Base-by-base conservation (phyloP, 257 asterid species). In the Scutellaria baicalensis region DNA sequence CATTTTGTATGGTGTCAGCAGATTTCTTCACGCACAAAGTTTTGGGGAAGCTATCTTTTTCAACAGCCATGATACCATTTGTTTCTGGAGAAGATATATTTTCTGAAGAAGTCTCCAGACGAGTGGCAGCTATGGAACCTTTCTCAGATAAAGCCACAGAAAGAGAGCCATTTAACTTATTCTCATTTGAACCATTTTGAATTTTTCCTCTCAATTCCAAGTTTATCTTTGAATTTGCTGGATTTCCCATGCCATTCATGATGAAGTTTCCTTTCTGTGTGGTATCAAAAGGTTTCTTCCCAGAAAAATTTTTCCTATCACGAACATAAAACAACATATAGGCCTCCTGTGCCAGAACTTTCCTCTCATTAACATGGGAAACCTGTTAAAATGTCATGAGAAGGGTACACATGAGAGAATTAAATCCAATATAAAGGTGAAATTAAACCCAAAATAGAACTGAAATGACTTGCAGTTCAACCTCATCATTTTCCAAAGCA, bases 281-380 rank as follows among this genome's bases (percentile, higher is more conserved):
- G 20, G 69, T 74, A 63, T 64, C 80, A 12, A 80, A 83, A 13
- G 82, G 71, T 75, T 83, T 94, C 79, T 83, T 89, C 16, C 84
- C 49, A 36, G 33, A 35, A 49, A 66, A 36, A 20, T 67, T 78
- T 69, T 74, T 84, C 79, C 84, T 78, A 72, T 94, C 97, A 39
- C 95, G 85, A 59, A 94, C 96, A 77, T 94, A 94, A 76, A 94
- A 94, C 75, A 94, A 77, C 96, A 94, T 94, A 73, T 94, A 94
- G 33, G 99, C 99, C 83, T 94, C 89, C 81, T 94, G 99, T 68
- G 83, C 89, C 77, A 94, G 83, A 77, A 91, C 99, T 75, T 72
- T 83, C 75, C 68, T 85, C 83, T 94, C 96, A 66, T 57, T 85
- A 36, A 94, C 97, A 85, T 91, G 97, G 81, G 72, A 57, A 48